These are phyloP conservation scores for Solanum microdontum DNA, from an alignment of 257 asterid genomes.

Conservation along the genomic window DNA sequence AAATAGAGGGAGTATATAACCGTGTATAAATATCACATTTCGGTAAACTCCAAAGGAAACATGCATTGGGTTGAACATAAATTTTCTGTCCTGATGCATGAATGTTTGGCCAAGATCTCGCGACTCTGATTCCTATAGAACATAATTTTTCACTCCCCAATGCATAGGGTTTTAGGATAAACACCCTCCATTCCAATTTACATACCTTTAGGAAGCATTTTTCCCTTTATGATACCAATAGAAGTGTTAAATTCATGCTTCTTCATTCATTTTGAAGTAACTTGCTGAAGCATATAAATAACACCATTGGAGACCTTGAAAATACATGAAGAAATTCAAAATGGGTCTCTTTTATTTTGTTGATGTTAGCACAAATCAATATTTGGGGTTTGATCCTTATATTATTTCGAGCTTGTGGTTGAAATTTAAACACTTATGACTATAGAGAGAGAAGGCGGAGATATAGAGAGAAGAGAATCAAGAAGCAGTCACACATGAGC, in stretches of 20 bases:
- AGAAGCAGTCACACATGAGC: neutral
- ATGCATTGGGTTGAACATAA: neutral
- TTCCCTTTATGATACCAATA: neutral
- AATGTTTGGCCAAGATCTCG: neutral
- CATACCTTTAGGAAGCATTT: neutral
- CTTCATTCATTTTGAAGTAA: neutral
- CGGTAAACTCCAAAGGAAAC: neutral
- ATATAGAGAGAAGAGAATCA: neutral
- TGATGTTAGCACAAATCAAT: neutral
- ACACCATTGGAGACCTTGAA: neutral
- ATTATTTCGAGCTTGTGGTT: neutral
- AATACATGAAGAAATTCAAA: neutral
- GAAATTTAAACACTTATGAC: neutral
- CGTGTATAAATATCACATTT: neutral
- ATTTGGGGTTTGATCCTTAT: neutral
- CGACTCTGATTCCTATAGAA: neutral
- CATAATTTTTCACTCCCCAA: neutral
- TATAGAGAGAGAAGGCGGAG: neutral
- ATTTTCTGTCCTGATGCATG: neutral
- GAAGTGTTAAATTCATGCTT: neutral
- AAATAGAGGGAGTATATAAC: neutral
- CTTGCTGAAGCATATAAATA: neutral
- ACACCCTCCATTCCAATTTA: neutral
- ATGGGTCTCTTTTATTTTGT: neutral
- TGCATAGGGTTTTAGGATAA: neutral